A percentile compares a stretch with the other conserved stretches of the same genome.
Conservation (phyloP, 208 protist species). For the Leishmania tarentolae region DNA sequence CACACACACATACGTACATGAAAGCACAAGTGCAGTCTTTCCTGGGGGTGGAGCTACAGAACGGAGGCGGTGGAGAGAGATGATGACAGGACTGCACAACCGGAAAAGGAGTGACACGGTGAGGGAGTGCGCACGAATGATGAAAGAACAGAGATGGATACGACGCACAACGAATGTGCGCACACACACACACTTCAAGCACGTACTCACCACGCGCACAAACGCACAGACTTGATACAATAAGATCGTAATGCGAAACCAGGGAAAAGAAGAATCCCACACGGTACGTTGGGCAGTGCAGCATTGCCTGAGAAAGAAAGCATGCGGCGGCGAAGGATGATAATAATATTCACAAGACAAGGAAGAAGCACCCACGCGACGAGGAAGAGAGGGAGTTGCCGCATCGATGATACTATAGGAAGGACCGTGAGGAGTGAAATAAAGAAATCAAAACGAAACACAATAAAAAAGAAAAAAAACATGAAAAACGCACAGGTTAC, state of each 20-base stretch:
- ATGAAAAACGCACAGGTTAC: not conserved
- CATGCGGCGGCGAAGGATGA: too few relatives aligned
- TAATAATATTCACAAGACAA: too few relatives aligned
- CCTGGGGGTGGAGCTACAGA: not conserved
- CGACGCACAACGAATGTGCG: constrained; percentile 2
- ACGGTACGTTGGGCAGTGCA: not conserved
- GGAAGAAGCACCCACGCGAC: too few relatives aligned
- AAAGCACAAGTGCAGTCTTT: not conserved
- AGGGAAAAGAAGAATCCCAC: not conserved
- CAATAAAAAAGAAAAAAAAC: not conserved
- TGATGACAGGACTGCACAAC: not conserved
- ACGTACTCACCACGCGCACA: not conserved
- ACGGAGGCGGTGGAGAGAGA: not conserved
- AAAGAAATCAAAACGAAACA: not conserved
- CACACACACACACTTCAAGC: not conserved
- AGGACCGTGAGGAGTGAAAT: not conserved
- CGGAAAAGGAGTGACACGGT: not conserved
- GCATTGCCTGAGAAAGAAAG: too few relatives aligned
- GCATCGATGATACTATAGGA: not conserved
- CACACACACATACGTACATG: not conserved
- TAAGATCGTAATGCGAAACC: not conserved
- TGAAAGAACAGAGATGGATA: not conserved
- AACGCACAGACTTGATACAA: not conserved
- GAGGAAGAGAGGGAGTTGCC: not conserved
- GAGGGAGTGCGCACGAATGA: not conserved